phyloP scores from a whole-genome alignment of 257 asterid genomes.

The Solanum verrucosum region DNA sequence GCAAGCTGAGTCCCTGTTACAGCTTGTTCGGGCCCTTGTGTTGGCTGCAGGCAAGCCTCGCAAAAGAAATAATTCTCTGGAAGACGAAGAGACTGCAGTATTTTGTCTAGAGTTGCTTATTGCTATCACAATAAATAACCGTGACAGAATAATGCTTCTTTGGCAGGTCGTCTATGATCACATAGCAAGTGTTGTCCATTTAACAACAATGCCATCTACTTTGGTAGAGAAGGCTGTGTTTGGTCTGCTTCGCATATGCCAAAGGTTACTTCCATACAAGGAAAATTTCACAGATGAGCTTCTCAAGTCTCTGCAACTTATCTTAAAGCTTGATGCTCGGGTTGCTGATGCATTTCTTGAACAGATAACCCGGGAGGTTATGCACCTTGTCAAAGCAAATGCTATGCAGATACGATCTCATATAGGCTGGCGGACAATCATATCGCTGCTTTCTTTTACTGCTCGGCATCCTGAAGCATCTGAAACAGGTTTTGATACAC shows the following conservation, averaged over 20 bases:
- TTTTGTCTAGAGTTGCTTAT: conserved; percentile 81
- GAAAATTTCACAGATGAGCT: conserved; percentile 85
- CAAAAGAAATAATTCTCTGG: conserved; percentile 39
- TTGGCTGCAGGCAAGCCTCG: conserved; percentile 49
- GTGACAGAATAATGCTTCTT: conserved; percentile 81
- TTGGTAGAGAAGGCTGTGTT: conserved; percentile 89
- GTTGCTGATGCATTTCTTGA: conserved; percentile 95
- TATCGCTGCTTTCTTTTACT: conserved; percentile 73
- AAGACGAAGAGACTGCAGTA: conserved; percentile 67
- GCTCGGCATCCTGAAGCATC: conserved; percentile 96
- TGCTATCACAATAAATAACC: conserved; percentile 63
- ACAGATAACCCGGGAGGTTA: conserved; percentile 80
- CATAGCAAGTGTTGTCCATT: conserved; percentile 68
- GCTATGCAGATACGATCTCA: conserved; percentile 87
- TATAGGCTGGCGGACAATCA: conserved; percentile 80
- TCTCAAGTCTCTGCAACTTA: conserved; percentile 73
- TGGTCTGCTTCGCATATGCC: conserved; percentile 89
- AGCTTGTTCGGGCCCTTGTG: conserved; percentile 76
- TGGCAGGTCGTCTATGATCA: conserved; percentile 81
- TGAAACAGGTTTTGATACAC: conserved; percentile 74
- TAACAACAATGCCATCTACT: conserved; percentile 73
- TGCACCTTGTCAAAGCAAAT: conserved; percentile 79
- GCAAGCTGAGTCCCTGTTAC: conserved; percentile 68
- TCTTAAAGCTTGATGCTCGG: conserved; percentile 85
- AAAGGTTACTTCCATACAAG: conserved; percentile 83